phyloP scores from a whole-genome alignment of 768 basidiomycete species.

The Macrolepiota albuminosa region DNA sequence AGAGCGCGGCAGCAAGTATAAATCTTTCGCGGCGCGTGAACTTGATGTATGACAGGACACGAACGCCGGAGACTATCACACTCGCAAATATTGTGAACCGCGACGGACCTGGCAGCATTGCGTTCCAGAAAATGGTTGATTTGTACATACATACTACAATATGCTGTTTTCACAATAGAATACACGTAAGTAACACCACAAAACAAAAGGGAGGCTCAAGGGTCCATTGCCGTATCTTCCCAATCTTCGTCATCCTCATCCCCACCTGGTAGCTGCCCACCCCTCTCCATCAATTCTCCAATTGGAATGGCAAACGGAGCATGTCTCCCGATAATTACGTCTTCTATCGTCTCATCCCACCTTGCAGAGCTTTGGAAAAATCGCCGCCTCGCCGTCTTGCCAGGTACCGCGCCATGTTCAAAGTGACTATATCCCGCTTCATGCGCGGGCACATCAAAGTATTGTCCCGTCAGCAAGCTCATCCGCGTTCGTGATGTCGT shows the following conservation, averaged over 20 bases:
- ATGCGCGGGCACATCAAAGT: slow-evolving; percentile 44
- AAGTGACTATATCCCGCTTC: slow-evolving; percentile 41
- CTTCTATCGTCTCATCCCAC: slow-evolving; percentile 30
- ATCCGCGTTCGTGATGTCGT: slow-evolving; percentile 45
- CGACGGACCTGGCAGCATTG: not conserved
- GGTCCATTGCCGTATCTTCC: slow-evolving; percentile 23
- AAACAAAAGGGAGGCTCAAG: slow-evolving; percentile 8
- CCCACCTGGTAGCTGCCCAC: slow-evolving; percentile 15
- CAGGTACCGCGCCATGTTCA: slow-evolving; percentile 33
- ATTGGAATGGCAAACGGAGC: slow-evolving; percentile 8
- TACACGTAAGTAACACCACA: slow-evolving; percentile 10
- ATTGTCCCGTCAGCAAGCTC: slow-evolving; percentile 63
- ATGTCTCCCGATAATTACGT: slow-evolving; percentile 17
- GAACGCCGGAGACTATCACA: slow-evolving; percentile 65
- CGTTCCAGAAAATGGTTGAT: not conserved
- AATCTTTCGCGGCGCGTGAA: slow-evolving; percentile 67
- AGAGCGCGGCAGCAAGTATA: slow-evolving; percentile 62
- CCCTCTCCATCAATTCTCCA: slow-evolving; percentile 22
- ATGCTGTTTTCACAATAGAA: slow-evolving; percentile 1
- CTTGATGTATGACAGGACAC: slow-evolving; percentile 56
- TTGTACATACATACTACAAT: not conserved
- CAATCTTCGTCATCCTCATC: slow-evolving; percentile 23
- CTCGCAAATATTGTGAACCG: slow-evolving; percentile 51
- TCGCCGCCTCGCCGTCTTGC: slow-evolving; percentile 38
- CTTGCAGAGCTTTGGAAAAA: slow-evolving; percentile 52